phyloP scores from a whole-genome alignment of 2,329 filamentous ascomycete species.

The Pseudogymnoascus sp. region DNA sequence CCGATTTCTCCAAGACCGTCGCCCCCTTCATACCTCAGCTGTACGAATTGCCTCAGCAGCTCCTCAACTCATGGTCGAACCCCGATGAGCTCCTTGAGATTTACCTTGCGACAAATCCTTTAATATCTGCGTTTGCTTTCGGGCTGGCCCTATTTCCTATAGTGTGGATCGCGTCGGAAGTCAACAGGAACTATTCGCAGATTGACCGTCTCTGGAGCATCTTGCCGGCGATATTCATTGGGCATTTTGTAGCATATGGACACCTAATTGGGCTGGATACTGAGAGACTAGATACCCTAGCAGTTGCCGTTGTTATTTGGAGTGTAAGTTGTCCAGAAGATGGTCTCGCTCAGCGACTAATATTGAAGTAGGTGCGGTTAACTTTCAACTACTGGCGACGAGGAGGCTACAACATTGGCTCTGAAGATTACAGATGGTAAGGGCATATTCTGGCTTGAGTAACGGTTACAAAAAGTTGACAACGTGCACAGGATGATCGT shows the following conservation, averaged over 20 bases:
- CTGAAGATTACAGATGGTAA: constrained; percentile 88
- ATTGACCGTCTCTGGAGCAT: constrained; percentile 90
- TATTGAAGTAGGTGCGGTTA: constrained; percentile 54
- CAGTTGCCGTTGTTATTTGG: constrained; percentile 69
- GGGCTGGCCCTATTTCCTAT: constrained; percentile 64
- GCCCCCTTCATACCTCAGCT: constrained; percentile 67
- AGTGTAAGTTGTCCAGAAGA: constrained; percentile 49
- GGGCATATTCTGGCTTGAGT: constrained; percentile 13
- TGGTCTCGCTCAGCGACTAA: constrained; percentile 10
- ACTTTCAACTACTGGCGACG: constrained; percentile 97
- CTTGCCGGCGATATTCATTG: constrained; percentile 77
- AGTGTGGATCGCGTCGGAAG: constrained; percentile 70
- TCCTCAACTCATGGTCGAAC: constrained; percentile 53
- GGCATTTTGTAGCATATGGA: constrained; percentile 79
- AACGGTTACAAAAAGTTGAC: constrained; percentile 4
- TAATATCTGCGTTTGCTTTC: constrained; percentile 67
- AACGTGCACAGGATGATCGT: constrained; percentile 9
- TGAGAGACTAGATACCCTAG: constrained; percentile 62
- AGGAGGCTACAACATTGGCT: constrained; percentile 81
- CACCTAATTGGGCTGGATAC: constrained; percentile 65
- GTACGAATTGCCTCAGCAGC: constrained; percentile 58
- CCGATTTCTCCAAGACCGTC: constrained; percentile 68
- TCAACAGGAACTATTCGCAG: constrained; percentile 95
- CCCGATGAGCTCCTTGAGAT: constrained; percentile 58
- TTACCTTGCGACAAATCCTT: constrained; percentile 80